Evolutionary conservation across 495 filamentous ascomycete genomes (phyloP).

Genomic region (Zalerion maritima): DNA sequence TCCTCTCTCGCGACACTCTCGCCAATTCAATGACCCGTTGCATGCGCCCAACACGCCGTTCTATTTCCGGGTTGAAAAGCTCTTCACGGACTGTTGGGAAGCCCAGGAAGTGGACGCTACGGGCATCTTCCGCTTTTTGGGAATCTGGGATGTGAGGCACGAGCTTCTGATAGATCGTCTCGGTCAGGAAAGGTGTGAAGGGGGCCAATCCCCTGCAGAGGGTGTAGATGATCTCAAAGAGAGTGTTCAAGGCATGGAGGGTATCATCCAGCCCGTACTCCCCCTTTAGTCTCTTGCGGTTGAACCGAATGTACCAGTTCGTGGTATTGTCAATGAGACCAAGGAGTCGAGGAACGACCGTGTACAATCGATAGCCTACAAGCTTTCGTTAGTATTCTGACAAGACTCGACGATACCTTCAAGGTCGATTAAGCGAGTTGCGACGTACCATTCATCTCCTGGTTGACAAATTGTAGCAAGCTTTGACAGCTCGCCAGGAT

Average conservation of each 20-base stretch:
- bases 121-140: slow-evolving; percentile 49
- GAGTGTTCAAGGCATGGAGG: slow-evolving; percentile 76
- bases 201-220: slow-evolving; percentile 76
- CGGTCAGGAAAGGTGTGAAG: slow-evolving; percentile 90
- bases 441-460: slow-evolving; percentile 70
- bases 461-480: slow-evolving; percentile 80
- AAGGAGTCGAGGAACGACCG: slow-evolving; percentile 80
- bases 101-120: slow-evolving; percentile 81
- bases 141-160: slow-evolving; percentile 60
- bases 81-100: slow-evolving; percentile 82
- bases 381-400: slow-evolving; percentile 2
- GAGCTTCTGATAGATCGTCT: slow-evolving; percentile 84
- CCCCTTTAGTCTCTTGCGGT: slow-evolving; percentile 88
- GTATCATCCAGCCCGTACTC: slow-evolving; percentile 83
- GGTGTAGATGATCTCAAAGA: slow-evolving; percentile 94
- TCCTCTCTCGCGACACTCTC: slow-evolving; percentile 71
- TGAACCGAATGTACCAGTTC: slow-evolving; percentile 99
- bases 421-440: not conserved
- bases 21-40: slow-evolving; percentile 88
- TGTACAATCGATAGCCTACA: slow-evolving; percentile 70
- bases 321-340: slow-evolving; percentile 87
- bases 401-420: no score
- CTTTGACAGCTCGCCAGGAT: slow-evolving; percentile 89
- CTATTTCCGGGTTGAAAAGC: slow-evolving; percentile 74
- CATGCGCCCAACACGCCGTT: slow-evolving; percentile 79